phyloP scores from a whole-genome alignment of 2,329 filamentous ascomycete species.

The Elsinoe arachidis region DNA sequence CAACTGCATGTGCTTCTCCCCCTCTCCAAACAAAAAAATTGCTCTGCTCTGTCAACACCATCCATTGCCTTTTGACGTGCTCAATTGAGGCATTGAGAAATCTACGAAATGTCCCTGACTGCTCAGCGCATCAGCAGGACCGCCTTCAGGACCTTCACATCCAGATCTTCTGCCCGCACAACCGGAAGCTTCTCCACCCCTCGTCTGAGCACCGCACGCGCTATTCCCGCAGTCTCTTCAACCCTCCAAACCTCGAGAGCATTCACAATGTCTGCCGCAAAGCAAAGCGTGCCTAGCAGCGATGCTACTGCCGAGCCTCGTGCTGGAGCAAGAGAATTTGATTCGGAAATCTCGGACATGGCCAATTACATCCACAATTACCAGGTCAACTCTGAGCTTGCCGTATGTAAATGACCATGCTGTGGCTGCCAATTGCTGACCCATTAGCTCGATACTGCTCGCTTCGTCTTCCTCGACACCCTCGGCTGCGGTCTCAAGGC shows the following conservation, averaged over 20 bases:
- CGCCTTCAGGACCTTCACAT: slow-evolving; percentile 11
- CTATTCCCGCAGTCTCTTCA: slow-evolving; percentile 24
- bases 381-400: slow-evolving; percentile 81
- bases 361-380: slow-evolving; percentile 91
- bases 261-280: slow-evolving; percentile 6
- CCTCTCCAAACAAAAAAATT: slow-evolving; percentile 1
- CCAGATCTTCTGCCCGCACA: slow-evolving; percentile 17
- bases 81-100: slow-evolving; percentile 1
- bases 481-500: slow-evolving; percentile 94
- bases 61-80: slow-evolving; percentile 6
- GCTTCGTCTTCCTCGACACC: slow-evolving; percentile 94
- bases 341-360: slow-evolving; percentile 91
- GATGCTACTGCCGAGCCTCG: slow-evolving; percentile 24
- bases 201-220: slow-evolving; percentile 16
- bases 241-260: slow-evolving; percentile 22
- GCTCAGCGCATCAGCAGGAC: slow-evolving; percentile 12
- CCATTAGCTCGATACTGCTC: slow-evolving; percentile 78
- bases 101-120: slow-evolving; percentile 11
- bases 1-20: not conserved
- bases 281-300: slow-evolving; percentile 14
- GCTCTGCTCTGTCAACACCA: not conserved
- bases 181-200: slow-evolving; percentile 7
- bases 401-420: slow-evolving; percentile 51
- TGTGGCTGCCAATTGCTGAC: not conserved
- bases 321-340: slow-evolving; percentile 46